phyloP scores from a whole-genome alignment of 2,329 filamentous ascomycete species.

The Trematosphaeria pertusa region DNA sequence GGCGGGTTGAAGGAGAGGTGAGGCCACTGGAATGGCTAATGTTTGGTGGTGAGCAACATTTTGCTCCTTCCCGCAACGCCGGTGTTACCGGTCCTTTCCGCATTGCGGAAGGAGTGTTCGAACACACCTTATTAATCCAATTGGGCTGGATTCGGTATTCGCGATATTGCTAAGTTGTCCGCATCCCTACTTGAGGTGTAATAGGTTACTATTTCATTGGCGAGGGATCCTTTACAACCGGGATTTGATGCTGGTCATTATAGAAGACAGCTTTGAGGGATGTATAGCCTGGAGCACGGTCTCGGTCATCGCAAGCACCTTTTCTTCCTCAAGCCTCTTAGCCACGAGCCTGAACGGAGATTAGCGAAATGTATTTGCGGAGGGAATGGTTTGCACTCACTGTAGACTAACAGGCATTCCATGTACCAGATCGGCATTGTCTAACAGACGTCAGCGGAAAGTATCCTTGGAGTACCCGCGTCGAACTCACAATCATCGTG shows the following conservation, averaged over 20 bases:
- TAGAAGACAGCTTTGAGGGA: constrained; percentile 6
- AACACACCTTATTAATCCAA: too few relatives aligned
- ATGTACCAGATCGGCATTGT: constrained; percentile 48
- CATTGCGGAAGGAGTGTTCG: too few relatives aligned
- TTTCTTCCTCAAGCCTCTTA: constrained; percentile 51
- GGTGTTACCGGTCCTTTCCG: too few relatives aligned
- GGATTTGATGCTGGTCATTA: constrained; percentile 8
- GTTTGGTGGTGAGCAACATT: too few relatives aligned
- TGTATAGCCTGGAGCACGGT: constrained; percentile 41
- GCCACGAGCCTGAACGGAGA: constrained; percentile 40
- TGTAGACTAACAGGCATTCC: constrained; percentile 54
- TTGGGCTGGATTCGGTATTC: too few relatives aligned
- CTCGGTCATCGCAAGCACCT: constrained; percentile 50
- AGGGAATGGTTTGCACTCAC: constrained; percentile 19
- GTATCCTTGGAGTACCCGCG: background rate
- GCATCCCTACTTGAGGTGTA: too few relatives aligned
- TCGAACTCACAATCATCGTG: constrained; percentile 49
- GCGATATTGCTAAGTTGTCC: too few relatives aligned
- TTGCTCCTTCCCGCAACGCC: too few relatives aligned
- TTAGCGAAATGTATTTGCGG: constrained; percentile 2
- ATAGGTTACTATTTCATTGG: too few relatives aligned
- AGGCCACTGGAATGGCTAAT: too few relatives aligned
- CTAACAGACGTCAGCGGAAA: constrained; percentile 25
- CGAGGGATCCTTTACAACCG: constrained; percentile 13
- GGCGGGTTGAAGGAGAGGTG: too few relatives aligned